Evolutionary conservation across 768 basidiomycete genomes (phyloP).

Genomic region (Porphyrellus cyaneotinctus): DNA sequence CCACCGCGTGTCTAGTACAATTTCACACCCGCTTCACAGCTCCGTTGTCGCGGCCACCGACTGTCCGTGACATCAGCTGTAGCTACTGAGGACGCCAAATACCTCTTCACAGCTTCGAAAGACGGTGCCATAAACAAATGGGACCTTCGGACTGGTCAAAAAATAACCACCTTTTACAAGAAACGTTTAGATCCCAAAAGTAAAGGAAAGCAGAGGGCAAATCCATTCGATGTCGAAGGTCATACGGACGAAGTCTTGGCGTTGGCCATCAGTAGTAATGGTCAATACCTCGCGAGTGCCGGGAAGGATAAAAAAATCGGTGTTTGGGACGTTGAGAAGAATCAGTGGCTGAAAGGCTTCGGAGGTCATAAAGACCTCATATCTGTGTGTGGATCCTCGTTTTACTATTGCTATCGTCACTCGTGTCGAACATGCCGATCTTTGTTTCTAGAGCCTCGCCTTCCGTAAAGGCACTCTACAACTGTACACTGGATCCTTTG

Average conservation of each 20-base stretch:
- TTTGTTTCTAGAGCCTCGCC: conserved; percentile 48
- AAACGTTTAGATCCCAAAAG: conserved; percentile 42
- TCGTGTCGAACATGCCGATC: neutral
- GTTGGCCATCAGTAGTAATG: conserved; percentile 82
- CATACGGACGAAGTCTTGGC: conserved; percentile 85
- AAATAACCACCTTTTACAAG: conserved; percentile 58
- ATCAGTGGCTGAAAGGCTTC: conserved; percentile 76
- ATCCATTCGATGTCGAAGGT: conserved; percentile 50
- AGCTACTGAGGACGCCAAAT: conserved; percentile 64
- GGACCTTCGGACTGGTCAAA: conserved; percentile 66
- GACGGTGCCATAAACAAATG: conserved; percentile 88
- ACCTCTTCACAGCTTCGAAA: conserved; percentile 87
- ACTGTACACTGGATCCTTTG: conserved; percentile 73
- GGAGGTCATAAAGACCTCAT: conserved; percentile 71
- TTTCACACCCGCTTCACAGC: conserved; percentile 38
- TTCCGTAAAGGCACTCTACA: conserved; percentile 73
- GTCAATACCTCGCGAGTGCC: conserved; percentile 79
- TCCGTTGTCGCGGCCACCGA: conserved; percentile 71
- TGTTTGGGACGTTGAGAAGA: conserved; percentile 79
- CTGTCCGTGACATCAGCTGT: conserved; percentile 80
- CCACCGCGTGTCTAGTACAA: conserved; percentile 45
- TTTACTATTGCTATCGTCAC: conserved; percentile 32
- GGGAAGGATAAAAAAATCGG: conserved; percentile 80
- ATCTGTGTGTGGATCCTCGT: conserved; percentile 51
- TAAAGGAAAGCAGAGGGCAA: conserved; percentile 58